Conservation (phyloP, 2,329 filamentous ascomycete genomes). For the Exserohilum turcica region DNA sequence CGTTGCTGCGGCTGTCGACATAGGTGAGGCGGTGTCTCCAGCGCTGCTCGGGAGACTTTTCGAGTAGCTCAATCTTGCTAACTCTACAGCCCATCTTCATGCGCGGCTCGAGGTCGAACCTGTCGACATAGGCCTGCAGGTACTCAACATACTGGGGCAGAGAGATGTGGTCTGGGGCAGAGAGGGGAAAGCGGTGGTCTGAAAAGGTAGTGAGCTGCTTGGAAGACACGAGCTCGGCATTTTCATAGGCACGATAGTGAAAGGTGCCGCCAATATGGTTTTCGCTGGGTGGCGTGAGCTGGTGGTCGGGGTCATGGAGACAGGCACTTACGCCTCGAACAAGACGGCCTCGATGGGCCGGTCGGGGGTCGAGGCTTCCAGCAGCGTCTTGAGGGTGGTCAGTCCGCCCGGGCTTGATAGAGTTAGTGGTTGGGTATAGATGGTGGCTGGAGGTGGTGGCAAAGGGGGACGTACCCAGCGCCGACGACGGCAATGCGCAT, state of each 20-base stretch:
- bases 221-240: slow-evolving; percentile 58
- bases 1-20: slow-evolving; percentile 14
- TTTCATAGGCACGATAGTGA: slow-evolving; percentile 55
- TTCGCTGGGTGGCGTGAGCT: slow-evolving; percentile 32
- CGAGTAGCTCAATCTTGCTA: slow-evolving; percentile 26
- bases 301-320: background rate
- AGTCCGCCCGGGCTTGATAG: slow-evolving; percentile 32
- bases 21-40: slow-evolving; percentile 42
- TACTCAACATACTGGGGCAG: slow-evolving; percentile 42
- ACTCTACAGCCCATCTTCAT: slow-evolving; percentile 38
- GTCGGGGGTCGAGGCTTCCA: slow-evolving; percentile 38
- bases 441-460: background rate
- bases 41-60: slow-evolving; percentile 19
- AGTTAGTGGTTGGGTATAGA: background rate
- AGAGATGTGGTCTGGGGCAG: slow-evolving; percentile 47
- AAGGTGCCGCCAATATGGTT: slow-evolving; percentile 56
- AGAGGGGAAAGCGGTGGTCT: slow-evolving; percentile 52
- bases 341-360: slow-evolving; percentile 51
- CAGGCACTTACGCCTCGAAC: slow-evolving; percentile 48
- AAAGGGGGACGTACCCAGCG: slow-evolving; percentile 27
- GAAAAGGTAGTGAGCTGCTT: slow-evolving; percentile 59
- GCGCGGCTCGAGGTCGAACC: slow-evolving; percentile 28
- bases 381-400: slow-evolving; percentile 37
- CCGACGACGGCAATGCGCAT: slow-evolving; percentile 39
- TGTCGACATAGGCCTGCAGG: slow-evolving; percentile 34